Evolutionary conservation across 805 yeast species (phyloP), one percentile per base, ranked within the genome.

Genomic region (Schizosaccharomyces pombe): DNA sequence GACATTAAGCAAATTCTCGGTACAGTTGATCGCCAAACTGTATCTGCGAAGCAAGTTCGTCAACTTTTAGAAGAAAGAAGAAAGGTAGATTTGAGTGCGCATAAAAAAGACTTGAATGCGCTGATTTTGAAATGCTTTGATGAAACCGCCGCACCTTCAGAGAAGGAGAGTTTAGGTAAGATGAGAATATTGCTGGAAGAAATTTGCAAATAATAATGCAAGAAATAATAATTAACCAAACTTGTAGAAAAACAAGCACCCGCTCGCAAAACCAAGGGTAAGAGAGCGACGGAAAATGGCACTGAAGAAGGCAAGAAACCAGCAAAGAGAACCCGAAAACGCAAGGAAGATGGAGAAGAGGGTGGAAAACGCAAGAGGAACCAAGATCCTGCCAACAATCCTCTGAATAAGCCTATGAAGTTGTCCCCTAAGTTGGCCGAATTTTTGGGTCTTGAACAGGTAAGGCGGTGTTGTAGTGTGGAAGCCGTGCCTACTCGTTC

Each of bases 371-470:
- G 49, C 16, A 57, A 58, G 43, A 56, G 54, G 51, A 39, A 59
- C 64, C 68, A 43, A 65, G 64, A 5, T 61, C 63, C 54, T 61
- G 65, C 51, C n/a, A 56, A 55, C 22, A 58, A 58, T 37, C 60
- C 63, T 12, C 60, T 59, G 52, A 68, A 72, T 47, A 68, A 70
- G 39, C 75, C 74, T 19, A 63, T 72, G 64, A 64, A 64, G 8
- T 63, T 82, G 26, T 75, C 82, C 31, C 69, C 73, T 1, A 73
- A 72, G 39, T 68, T 84, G 32, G 69, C 71, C 53, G 70, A 63
- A 2, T 63, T 84, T 14, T 62, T 83, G 6, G 75, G 74, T 1
- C 68, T 61, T 19, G 55, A 63, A 1, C 71, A 70, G 57, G 61
- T 57, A 57, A 14, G 55, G 2, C 12, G 14, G 3, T 37, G n/a